Conservation (phyloP, 2,329 filamentous ascomycete species). For the Exserohilum rostratum region DNA sequence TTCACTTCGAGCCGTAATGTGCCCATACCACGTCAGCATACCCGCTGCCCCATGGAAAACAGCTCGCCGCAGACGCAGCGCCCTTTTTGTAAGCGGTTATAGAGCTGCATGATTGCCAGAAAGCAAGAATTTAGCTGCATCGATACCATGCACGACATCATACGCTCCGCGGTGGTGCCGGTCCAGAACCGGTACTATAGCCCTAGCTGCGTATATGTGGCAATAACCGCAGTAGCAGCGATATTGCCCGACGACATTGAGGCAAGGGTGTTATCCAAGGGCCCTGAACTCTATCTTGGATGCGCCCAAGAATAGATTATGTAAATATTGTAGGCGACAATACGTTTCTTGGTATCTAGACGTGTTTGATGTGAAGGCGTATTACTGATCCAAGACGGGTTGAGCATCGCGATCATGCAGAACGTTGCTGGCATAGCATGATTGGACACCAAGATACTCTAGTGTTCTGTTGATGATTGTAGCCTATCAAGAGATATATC, state of each 20-base stretch:
- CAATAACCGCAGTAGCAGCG: conserved; percentile 23
- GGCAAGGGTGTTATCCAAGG: conserved; percentile 10
- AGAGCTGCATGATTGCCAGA: too few relatives aligned
- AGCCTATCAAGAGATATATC: conserved; percentile 27
- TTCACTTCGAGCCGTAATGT: too few relatives aligned
- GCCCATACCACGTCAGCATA: too few relatives aligned
- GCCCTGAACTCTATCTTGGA: conserved; percentile 11
- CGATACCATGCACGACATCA: conserved; percentile 5
- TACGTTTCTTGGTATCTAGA: background rate
- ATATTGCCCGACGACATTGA: conserved; percentile 21
- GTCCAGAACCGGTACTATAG: conserved; percentile 16
- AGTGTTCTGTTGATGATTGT: conserved; percentile 15
- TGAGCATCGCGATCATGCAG: conserved; percentile 19
- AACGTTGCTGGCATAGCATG: conserved; percentile 14
- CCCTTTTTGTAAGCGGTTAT: too few relatives aligned
- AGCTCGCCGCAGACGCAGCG: too few relatives aligned
- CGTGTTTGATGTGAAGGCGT: conserved; percentile 11
- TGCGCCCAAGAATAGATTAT: conserved; percentile 32
- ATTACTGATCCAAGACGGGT: conserved; percentile 2
- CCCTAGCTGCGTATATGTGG: conserved; percentile 31
- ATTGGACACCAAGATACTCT: conserved; percentile 24
- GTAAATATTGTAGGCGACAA: conserved; percentile 2
- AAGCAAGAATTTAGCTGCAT: background rate
- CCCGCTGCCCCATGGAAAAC: too few relatives aligned
- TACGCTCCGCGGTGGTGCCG: conserved; percentile 1